Conservation (phyloP, 2,329 filamentous ascomycete species). For the Ophiostoma tasmaniense region DNA sequence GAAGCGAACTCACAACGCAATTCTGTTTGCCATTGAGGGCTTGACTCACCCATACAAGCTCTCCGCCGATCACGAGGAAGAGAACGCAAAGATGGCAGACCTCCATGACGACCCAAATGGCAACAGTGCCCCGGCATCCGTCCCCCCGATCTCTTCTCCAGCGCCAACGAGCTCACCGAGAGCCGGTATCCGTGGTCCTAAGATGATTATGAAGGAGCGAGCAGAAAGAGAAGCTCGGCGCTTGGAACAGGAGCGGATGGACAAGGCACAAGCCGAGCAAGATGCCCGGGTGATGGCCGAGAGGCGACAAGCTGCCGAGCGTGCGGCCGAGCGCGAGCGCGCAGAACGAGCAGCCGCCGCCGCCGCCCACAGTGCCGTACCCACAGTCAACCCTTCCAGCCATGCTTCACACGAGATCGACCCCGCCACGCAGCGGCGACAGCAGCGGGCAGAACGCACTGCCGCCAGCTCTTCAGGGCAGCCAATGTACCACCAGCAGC, state of each 20-base stretch:
- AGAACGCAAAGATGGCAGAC: conserved; percentile 88
- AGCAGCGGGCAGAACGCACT: conserved; percentile 27
- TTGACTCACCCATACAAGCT: conserved; percentile 75
- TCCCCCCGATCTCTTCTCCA: conserved; percentile 39
- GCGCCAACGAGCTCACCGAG: conserved; percentile 47
- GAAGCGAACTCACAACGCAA: conserved; percentile 75
- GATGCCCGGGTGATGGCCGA: conserved; percentile 49
- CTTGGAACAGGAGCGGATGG: conserved; percentile 56
- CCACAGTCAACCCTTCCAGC: conserved; percentile 22
- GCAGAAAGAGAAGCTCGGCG: conserved; percentile 65
- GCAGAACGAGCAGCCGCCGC: conserved; percentile 43
- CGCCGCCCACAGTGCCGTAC: conserved; percentile 26
- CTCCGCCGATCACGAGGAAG: conserved; percentile 75
- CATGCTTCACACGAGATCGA: conserved; percentile 21
- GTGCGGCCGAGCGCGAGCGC: conserved; percentile 16
- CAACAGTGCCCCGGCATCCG: conserved; percentile 39
- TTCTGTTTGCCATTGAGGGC: conserved; percentile 85
- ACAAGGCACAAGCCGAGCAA: conserved; percentile 50
- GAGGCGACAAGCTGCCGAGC: conserved; percentile 26
- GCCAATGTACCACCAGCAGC: conserved; percentile 11
- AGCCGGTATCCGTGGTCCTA: conserved; percentile 66
- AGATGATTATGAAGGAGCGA: conserved; percentile 85
- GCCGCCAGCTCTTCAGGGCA: conserved; percentile 17
- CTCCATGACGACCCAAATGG: conserved; percentile 42
- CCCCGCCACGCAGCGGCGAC: conserved; percentile 28